phyloP scores from a whole-genome alignment of 2,329 filamentous ascomycete species.

The Trichocomaceae sp. region DNA sequence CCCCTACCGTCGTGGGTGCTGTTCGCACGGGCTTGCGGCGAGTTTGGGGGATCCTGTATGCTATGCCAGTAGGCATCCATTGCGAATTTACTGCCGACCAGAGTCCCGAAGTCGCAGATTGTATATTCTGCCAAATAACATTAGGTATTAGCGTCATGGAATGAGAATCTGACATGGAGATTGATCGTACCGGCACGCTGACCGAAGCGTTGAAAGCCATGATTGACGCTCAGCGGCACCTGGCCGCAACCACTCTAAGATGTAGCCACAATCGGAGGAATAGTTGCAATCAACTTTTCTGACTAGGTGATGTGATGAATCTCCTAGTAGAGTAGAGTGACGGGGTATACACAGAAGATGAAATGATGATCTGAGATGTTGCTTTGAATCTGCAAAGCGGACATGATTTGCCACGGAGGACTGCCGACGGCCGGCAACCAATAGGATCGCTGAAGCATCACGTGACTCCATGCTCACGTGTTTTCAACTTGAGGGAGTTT shows the following conservation, averaged over 20 bases:
- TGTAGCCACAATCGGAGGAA: constrained; percentile 1
- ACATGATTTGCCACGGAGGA: constrained; percentile 22
- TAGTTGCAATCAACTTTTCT: neutral
- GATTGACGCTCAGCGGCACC: constrained; percentile 32
- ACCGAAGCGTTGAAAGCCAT: constrained; percentile 50
- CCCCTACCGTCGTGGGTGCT: constrained; percentile 14
- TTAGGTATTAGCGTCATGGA: neutral
- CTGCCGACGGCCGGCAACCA: neutral
- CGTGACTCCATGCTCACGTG: neutral
- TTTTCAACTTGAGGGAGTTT: neutral
- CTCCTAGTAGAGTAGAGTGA: neutral
- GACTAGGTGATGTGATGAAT: neutral
- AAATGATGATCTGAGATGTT: constrained; percentile 8
- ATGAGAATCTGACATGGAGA: neutral
- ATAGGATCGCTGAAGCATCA: neutral
- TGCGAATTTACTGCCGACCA: constrained; percentile 39
- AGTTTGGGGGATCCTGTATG: constrained; percentile 9
- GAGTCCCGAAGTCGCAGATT: constrained; percentile 37
- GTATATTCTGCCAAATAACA: constrained; percentile 37
- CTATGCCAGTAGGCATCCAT: constrained; percentile 26
- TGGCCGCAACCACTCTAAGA: constrained; percentile 24
- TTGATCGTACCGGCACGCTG: constrained; percentile 39
- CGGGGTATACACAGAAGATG: constrained; percentile 3
- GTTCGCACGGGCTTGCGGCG: constrained; percentile 1
- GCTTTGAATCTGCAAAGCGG: constrained; percentile 15